Base-by-base conservation (phyloP, 2,329 filamentous ascomycete genomes). In the Furcasterigmium furcatum region DNA sequence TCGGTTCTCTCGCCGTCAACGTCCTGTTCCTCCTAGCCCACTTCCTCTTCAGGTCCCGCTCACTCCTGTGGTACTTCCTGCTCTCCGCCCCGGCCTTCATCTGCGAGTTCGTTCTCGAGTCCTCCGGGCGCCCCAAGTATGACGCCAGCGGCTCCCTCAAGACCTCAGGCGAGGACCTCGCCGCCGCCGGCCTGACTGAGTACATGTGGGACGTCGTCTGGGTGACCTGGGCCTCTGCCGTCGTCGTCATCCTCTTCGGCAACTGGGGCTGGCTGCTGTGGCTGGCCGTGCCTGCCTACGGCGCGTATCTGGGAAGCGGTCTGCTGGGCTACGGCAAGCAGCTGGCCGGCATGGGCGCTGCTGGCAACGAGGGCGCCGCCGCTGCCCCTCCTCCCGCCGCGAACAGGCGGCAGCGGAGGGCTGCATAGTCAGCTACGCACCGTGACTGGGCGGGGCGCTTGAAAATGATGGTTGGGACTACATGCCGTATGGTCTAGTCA, bases 181-280 rank as follows among this genome's bases (percentile, higher is more conserved):
- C 87, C 44, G 88, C 90, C 9, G 79, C 85, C 27, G 94, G 94
- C 5, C 71, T 99, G 72, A 97, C 92, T 10, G 94, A 96, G 70
- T 97, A 95, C 74, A 89, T 97, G 87, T 99, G 95, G 79, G 94
- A 99, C 69, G 81, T 96, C 41, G 74, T 96, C 44, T 97, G 96
- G 80, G 90, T 95, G 71, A 96, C 91, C 0, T 96, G 91, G 85
- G 84, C 81, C 10, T 87, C 84, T 44, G 72, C 89, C 34, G 67
- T 85, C 9, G 65, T 86, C n/a, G 91, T 85, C 13, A 77, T 86
- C 14, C 52, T 95, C 22, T 79, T 92, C 40, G 94, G 94, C 4
- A 91, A 96, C 63, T 85, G 85, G 71, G 88, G 71, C 13, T 82
- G 77, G 78, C 61, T 79, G 18, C 55, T 81, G 10, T 82, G 77